Conservation (phyloP, 179 eudicot species). For the Monotropa hypopitys region DNA sequence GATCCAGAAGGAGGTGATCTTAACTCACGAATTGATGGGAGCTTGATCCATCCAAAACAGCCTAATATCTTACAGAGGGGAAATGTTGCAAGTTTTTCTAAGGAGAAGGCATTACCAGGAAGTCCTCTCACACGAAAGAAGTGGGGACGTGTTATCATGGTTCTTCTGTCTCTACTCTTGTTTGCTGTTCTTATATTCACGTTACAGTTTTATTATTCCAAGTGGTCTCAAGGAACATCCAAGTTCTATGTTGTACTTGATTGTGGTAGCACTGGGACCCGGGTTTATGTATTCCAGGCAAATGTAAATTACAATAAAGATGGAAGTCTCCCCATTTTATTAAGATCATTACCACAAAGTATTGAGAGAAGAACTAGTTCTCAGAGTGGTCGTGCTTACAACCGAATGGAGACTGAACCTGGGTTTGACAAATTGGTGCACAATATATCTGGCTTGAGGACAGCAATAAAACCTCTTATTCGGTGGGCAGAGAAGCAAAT, state of each 20-base stretch:
- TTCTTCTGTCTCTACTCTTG: slow-evolving; percentile 47
- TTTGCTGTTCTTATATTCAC: slow-evolving; percentile 35
- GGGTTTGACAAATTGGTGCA: slow-evolving; percentile 90
- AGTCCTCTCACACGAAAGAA: slow-evolving; percentile 28
- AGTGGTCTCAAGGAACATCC: slow-evolving; percentile 51
- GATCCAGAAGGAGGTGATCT: slow-evolving; percentile 46
- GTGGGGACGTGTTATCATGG: slow-evolving; percentile 40
- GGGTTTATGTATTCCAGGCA: slow-evolving; percentile 79
- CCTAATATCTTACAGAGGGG: slow-evolving; percentile 30
- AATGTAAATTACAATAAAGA: slow-evolving; percentile 43
- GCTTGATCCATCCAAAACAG: slow-evolving; percentile 25
- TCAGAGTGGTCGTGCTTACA: slow-evolving; percentile 81
- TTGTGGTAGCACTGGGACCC: slow-evolving; percentile 96
- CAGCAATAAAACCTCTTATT: slow-evolving; percentile 72
- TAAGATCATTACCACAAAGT: slow-evolving; percentile 59
- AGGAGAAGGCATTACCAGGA: slow-evolving; percentile 50
- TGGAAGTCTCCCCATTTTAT: slow-evolving; percentile 60
- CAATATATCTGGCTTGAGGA: slow-evolving; percentile 57
- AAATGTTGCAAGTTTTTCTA: slow-evolving; percentile 60
- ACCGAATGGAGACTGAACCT: slow-evolving; percentile 97
- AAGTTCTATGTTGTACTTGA: slow-evolving; percentile 82
- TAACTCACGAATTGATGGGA: slow-evolving; percentile 22
- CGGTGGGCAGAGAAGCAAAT: slow-evolving; percentile 91
- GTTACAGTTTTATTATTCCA: slow-evolving; percentile 30
- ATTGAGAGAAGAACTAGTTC: slow-evolving; percentile 42